phyloP scores from a whole-genome alignment of 129 eudicot species.

The Glebionis coronaria region DNA sequence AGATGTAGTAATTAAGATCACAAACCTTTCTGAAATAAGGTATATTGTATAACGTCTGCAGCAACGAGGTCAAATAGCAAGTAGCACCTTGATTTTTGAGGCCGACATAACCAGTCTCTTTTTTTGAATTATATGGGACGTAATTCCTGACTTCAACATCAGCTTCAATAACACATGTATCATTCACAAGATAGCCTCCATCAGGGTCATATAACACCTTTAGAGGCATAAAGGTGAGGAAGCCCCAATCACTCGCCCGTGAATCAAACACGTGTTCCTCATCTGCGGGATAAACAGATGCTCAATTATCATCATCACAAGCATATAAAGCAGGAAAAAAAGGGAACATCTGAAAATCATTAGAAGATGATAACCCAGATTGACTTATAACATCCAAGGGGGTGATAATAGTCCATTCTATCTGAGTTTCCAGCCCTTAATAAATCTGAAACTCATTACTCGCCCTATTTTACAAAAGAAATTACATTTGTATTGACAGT shows the following conservation, averaged over 20 bases:
- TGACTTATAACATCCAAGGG: not conserved
- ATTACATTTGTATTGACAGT: too few species aligned
- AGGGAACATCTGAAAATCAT: not conserved
- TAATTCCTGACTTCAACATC: conserved; percentile 89
- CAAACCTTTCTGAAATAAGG: conserved; percentile 96
- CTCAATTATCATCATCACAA: conserved; percentile 26
- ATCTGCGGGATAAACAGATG: conserved; percentile 45
- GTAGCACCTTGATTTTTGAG: conserved; percentile 97
- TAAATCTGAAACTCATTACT: not conserved
- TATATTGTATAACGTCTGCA: conserved; percentile 84
- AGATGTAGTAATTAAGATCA: conserved; percentile 11
- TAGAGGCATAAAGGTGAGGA: conserved; percentile 85
- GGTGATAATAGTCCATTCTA: not conserved
- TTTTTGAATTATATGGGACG: conserved; percentile 84
- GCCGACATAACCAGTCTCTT: conserved; percentile 93
- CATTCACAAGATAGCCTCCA: conserved; percentile 77
- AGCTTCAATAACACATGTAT: conserved; percentile 85
- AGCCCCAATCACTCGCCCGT: conserved; percentile 97
- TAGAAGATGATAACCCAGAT: not conserved
- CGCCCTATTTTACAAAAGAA: too few species aligned
- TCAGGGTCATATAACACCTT: conserved; percentile 75
- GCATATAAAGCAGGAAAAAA: conserved; percentile 5
- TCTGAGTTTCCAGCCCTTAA: not conserved
- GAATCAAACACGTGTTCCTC: conserved; percentile 82
- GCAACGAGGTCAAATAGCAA: conserved; percentile 94